Evolutionary conservation across 176 grass and related monocot genomes (phyloP).

Genomic region (Lolium perenne): DNA sequence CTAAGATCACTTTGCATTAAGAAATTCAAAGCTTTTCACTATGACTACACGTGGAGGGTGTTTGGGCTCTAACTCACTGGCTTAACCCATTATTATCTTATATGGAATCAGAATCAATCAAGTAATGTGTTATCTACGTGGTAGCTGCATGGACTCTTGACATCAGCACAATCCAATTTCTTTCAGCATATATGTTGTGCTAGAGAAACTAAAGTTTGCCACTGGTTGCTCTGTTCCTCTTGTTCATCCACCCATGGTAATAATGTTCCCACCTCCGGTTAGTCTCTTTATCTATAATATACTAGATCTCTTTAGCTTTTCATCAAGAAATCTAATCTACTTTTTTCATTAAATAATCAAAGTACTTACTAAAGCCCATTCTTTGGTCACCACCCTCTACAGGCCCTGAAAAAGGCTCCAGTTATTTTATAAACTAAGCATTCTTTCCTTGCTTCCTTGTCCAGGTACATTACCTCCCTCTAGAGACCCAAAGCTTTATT

Average conservation of each 20-base stretch:
- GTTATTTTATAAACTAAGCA: not conserved
- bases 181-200: not conserved
- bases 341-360: not conserved
- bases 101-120: constrained; percentile 18
- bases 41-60: not conserved
- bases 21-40: not conserved
- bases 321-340: not conserved
- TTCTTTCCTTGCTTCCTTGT: constrained; percentile 56
- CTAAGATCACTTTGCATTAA: not conserved
- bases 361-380: not conserved
- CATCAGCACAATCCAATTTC: not conserved
- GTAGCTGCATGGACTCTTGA: not conserved
- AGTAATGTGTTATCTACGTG: not conserved
- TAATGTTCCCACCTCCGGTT: not conserved
- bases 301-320: constrained; percentile 10
- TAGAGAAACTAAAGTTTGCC: not conserved
- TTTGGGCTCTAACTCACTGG: not conserved
- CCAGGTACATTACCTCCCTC: constrained; percentile 54
- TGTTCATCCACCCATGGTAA: constrained; percentile 1
- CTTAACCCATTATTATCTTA: not conserved
- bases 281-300: not conserved
- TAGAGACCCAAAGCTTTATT: constrained; percentile 32
- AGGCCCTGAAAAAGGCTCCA: not conserved
- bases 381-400: not conserved
- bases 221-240: not conserved